phyloP scores from a whole-genome alignment of 1,139 yeast species.

The Blastobotrys petasosporus region DNA sequence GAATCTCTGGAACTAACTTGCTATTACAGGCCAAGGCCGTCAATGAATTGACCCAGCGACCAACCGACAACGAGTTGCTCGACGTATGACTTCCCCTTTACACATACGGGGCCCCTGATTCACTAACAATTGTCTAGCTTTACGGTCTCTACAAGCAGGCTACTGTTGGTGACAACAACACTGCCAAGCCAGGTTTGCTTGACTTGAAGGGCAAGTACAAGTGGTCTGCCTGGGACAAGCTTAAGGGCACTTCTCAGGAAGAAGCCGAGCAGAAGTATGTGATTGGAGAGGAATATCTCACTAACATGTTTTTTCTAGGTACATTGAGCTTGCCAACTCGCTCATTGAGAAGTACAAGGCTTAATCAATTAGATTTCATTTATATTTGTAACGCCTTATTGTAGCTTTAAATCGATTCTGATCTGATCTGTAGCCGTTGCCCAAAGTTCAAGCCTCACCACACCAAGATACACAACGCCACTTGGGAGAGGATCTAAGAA shows the following conservation, averaged over 20 bases:
- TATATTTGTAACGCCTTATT: background rate
- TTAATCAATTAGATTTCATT: background rate
- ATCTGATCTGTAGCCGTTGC: too few relatives aligned
- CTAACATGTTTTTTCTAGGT: conserved; percentile 8
- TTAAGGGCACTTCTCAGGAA: conserved; percentile 78
- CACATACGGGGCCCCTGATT: background rate
- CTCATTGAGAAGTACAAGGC: conserved; percentile 12
- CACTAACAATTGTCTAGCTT: conserved; percentile 41
- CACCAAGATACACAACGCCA: too few relatives aligned
- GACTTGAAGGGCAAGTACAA: conserved; percentile 94
- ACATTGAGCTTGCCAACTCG: conserved; percentile 20
- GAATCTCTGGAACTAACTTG: background rate
- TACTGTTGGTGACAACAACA: conserved; percentile 88
- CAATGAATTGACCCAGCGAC: conserved; percentile 67
- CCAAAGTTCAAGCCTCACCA: too few relatives aligned
- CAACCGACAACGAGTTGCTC: conserved; percentile 80
- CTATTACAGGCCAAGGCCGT: conserved; percentile 65
- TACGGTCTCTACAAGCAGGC: conserved; percentile 97
- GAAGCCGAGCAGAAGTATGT: conserved; percentile 89
- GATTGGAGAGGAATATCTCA: background rate
- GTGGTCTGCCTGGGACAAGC: conserved; percentile 94
- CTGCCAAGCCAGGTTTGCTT: conserved; percentile 73
- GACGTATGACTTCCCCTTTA: conserved; percentile 27
- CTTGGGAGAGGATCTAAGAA: too few relatives aligned
- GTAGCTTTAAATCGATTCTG: background rate